A percentile compares a stretch with the other conserved stretches of the same genome.
phyloP scores from a whole-genome alignment of 305 asterid genomes.

The Solanum aculeatissimum region DNA sequence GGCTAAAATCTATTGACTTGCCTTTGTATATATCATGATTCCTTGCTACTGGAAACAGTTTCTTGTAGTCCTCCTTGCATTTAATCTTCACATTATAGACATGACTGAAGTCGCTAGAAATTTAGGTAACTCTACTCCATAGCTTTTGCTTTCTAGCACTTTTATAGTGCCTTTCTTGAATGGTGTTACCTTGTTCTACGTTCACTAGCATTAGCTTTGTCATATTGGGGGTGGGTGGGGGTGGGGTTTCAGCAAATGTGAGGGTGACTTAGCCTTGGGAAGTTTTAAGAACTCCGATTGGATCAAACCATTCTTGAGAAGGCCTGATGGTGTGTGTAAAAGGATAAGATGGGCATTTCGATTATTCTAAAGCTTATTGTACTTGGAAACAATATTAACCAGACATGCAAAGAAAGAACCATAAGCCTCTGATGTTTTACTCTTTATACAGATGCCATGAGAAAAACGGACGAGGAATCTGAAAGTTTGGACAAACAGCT shows the following conservation, averaged over 20 bases:
- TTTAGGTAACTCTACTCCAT: not conserved
- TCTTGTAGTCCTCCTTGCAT: not conserved
- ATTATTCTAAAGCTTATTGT: not conserved
- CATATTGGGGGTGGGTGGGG: no score
- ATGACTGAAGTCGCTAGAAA: not conserved
- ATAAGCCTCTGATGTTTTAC: not conserved
- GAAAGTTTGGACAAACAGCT: conserved; percentile 73
- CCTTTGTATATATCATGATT: not conserved
- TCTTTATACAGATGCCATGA: not conserved
- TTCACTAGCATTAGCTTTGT: not conserved
- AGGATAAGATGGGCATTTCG: not conserved
- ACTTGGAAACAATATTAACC: not conserved
- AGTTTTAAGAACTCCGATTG: not conserved
- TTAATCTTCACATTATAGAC: not conserved
- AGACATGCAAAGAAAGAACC: not conserved
- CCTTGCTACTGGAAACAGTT: not conserved
- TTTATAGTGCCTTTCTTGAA: not conserved
- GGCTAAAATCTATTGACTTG: not conserved
- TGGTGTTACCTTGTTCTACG: not conserved
- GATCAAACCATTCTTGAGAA: not conserved
- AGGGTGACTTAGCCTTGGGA: no score
- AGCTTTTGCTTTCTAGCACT: not conserved
- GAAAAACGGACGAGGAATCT: conserved; percentile 58
- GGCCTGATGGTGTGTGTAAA: not conserved
- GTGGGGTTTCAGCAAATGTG: no score